Conservation (phyloP, 441 rosid genomes). For the Rhodomyrtus psidioides region DNA sequence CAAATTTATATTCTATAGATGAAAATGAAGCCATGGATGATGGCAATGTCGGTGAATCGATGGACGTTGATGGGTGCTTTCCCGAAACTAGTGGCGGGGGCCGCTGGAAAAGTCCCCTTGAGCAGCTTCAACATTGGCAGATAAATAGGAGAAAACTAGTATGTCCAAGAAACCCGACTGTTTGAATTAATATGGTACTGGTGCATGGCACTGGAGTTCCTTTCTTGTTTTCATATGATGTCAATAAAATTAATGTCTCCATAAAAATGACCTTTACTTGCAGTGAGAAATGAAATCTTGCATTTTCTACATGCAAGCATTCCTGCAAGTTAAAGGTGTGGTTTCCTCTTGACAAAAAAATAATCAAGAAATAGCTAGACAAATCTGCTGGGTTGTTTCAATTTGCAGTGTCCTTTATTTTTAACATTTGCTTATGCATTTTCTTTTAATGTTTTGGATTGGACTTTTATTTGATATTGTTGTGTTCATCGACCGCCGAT, state of each 20-base stretch:
- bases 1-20: slow-evolving; percentile 10
- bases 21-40: slow-evolving; percentile 12
- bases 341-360: neutral
- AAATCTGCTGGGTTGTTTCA: neutral
- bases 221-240: neutral
- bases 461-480: neutral
- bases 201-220: neutral
- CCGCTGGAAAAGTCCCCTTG: slow-evolving; percentile 8
- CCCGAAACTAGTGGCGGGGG: neutral
- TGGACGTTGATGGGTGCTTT: neutral
- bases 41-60: neutral
- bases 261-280: neutral
- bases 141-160: slow-evolving; percentile 19
- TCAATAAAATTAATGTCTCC: neutral
- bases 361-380: neutral
- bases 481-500: too few species aligned
- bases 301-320: neutral
- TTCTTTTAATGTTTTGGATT: neutral
- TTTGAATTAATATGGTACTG: neutral
- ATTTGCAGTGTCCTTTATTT: neutral
- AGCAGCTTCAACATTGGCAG: slow-evolving; percentile 21
- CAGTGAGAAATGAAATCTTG: neutral
- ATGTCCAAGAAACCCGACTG: neutral
- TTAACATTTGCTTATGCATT: neutral
- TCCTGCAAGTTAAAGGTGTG: neutral